Evolutionary conservation across 345 rosid genomes (phyloP), one percentile per base, ranked within the genome.

Genomic region (Eucalyptus tenuipes): DNA sequence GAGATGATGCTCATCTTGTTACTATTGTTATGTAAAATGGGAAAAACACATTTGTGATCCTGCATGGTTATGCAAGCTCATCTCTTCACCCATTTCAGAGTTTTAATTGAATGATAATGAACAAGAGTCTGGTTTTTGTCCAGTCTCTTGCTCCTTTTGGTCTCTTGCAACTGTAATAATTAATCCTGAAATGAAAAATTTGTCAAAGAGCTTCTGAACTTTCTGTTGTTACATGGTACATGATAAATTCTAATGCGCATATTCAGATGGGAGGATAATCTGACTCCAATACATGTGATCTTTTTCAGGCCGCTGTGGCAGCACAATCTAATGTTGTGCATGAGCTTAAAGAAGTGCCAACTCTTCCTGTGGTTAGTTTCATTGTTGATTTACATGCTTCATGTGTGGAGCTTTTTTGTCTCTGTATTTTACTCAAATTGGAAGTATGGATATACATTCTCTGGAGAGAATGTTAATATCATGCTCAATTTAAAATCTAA

Each of bases 271-370:
- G 59, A 37, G 42, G 49, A 53, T 44, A 88, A n/a, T 25, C 49
- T 42, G 16, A 66, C 42, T 14, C 48, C 53, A 33, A 87, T 87
- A 81, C 33, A 87, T 89, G 91, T 87, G 85, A 49, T 64, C 81
- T 40, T 87, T 88, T 85, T 88, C 94, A 98, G 99, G 98, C 96
- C 33, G 99, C 98, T 16, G 94, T 98, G 55, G 98, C 95, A 89
- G 99, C 98, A 80, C 94, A 92, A 85, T 91, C 97, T 52, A 89
- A 91, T 44, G 86, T 90, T 59, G 91, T 94, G 48, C 94, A 91
- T 33, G 98, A 96, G 90, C 92, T 94, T 90, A 90, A 94, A 89
- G 99, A 98, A 88, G 88, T 86, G 59, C 92, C 92, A 3, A 88
- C 94, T 37, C 85, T 50, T 66, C 90, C 88, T 48, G 91, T 92